A percentile compares a stretch with the other conserved stretches of the same genome.
phyloP scores from a whole-genome alignment of 179 eudicot genomes.

The Amaranthus tricolor region DNA sequence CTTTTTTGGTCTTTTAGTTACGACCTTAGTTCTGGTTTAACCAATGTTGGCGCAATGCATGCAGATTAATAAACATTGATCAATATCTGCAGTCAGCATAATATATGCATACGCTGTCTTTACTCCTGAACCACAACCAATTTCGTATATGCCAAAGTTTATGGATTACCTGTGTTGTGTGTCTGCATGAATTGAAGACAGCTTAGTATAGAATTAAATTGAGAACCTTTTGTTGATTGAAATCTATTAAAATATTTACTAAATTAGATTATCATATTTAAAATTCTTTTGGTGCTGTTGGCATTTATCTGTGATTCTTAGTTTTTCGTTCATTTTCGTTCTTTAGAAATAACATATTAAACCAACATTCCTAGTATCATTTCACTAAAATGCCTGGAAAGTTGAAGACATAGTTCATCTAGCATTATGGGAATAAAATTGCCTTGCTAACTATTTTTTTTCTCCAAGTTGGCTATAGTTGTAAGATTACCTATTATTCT shows the following conservation, averaged over 20 bases:
- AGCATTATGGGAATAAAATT: neutral
- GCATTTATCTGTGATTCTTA: neutral
- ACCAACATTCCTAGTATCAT: neutral
- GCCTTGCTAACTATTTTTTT: neutral
- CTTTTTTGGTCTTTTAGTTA: neutral
- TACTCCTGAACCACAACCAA: neutral
- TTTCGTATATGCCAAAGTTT: neutral
- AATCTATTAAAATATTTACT: neutral
- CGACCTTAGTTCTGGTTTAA: neutral
- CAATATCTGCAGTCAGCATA: neutral
- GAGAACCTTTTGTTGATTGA: neutral
- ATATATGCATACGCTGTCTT: neutral
- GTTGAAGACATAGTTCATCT: neutral
- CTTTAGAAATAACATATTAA: neutral
- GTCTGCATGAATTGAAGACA: neutral
- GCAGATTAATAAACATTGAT: neutral
- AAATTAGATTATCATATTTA: neutral
- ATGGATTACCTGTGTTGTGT: constrained; percentile 1
- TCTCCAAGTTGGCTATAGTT: neutral
- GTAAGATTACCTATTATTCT: neutral
- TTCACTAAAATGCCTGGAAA: neutral
- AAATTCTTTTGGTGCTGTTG: neutral
- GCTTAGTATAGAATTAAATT: neutral
- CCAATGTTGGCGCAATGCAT: neutral
- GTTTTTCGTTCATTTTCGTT: neutral